Base-by-base conservation (phyloP, 1,139 yeast species). In the Geotrichum aggregatum region DNA sequence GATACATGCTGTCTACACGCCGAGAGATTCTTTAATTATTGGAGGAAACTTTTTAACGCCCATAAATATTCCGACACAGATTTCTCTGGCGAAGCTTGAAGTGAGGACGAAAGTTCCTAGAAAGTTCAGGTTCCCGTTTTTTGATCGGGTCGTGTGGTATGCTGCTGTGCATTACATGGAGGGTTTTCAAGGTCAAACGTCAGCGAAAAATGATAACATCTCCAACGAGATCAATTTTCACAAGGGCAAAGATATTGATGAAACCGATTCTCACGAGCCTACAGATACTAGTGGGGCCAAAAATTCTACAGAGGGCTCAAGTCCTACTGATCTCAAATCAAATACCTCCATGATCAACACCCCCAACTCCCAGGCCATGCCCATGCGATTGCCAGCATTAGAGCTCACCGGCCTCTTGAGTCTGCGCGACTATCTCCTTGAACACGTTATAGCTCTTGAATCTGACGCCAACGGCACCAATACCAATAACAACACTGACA, bases 1-100 rank as follows among this genome's bases (percentile, higher is more conserved):
- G 95, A 88, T 89, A 49, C 97, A 89, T 67, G 84, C 94, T 0
- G 97, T 89, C 0, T 81, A 82, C 62, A 88, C 96, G 0, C 94
- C 95, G 0, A 71, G 72, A 18, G 96, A 89, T 63, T 80, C 95
- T 0, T 70, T 88, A 1, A 89, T 89, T 1, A 79, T 89, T 52
- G 96, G 97, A 1, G 96, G 97, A 0, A 89, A 89, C 65, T 89
- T 82, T 64, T 70, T 89, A 31, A 87, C 95, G 0, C 65, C 80
- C 43, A 70, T 79, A 55, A 83, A 84, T 61, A 69, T 87, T 60
- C 70, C 71, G 11, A 81, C 76, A 58, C 95, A 89, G 63, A 66
- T 87, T 38, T 72, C 72, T 48, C 76, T 87, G 6, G 78, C 78
- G 49, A 71, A 76, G 3, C 74, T 89, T 36, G 97, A 89, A 63